Evolutionary conservation across 305 asterid genomes (phyloP).

Genomic region (Plantago lanceolata): DNA sequence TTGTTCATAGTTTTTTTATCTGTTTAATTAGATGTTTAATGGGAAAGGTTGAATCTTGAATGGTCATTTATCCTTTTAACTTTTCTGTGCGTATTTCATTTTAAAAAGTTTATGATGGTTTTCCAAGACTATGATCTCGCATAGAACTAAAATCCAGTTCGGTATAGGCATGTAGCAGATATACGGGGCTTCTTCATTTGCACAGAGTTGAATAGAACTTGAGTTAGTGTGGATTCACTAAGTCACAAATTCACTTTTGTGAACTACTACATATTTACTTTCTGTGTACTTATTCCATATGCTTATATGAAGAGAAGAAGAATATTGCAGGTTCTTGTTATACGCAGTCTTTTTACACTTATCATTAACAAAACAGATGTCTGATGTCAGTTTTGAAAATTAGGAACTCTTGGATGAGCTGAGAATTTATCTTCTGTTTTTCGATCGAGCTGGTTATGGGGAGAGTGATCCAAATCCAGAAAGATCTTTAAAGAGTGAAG

Average conservation of each 20-base stretch:
- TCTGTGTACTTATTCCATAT: too few species aligned
- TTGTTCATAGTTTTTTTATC: background rate
- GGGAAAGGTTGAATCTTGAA: background rate
- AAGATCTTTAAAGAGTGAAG: slow-evolving; percentile 69
- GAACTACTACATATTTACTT: too few species aligned
- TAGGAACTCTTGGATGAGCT: slow-evolving; percentile 70
- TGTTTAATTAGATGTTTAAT: background rate
- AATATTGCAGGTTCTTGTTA: too few species aligned
- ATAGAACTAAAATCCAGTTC: background rate
- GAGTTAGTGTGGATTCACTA: background rate
- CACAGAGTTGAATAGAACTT: background rate
- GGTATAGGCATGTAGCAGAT: background rate
- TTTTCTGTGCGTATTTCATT: background rate
- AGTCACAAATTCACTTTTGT: too few species aligned
- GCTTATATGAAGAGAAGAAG: too few species aligned
- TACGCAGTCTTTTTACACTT: too few species aligned
- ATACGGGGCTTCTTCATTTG: background rate
- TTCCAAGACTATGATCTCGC: background rate
- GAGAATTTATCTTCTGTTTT: slow-evolving; percentile 55
- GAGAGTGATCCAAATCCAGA: slow-evolving; percentile 81
- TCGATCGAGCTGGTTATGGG: slow-evolving; percentile 90
- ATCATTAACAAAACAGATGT: background rate
- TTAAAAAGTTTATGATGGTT: background rate
- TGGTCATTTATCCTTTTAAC: too few species aligned
- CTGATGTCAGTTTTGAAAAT: slow-evolving; percentile 33